phyloP scores from a whole-genome alignment of 1,139 yeast species.

The Blastobotrys aristatus region DNA sequence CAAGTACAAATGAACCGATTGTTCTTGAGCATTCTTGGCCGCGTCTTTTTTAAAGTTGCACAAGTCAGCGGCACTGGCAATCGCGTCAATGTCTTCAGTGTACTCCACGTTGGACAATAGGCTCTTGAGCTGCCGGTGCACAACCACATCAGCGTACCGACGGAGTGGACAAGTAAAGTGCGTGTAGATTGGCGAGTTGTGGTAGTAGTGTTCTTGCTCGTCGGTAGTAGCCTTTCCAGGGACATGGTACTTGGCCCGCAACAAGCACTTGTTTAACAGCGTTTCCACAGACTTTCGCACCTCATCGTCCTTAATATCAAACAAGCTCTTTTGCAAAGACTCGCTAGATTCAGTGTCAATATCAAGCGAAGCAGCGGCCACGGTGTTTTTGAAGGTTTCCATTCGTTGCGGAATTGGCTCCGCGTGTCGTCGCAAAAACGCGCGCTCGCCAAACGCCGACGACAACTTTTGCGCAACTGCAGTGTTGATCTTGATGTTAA shows the following conservation, averaged over 20 bases:
- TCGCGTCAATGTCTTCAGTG: slow-evolving; percentile 59
- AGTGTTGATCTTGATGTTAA: slow-evolving; percentile 73
- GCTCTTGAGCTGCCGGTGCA: slow-evolving; percentile 82
- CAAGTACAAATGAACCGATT: slow-evolving; percentile 79
- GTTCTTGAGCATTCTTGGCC: slow-evolving; percentile 90
- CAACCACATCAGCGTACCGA: slow-evolving; percentile 87
- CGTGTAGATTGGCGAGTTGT: slow-evolving; percentile 79
- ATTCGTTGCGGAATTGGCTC: slow-evolving; percentile 79
- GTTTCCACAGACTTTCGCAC: slow-evolving; percentile 76
- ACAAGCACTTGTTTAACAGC: slow-evolving; percentile 72
- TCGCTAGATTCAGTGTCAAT: slow-evolving; percentile 75
- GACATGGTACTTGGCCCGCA: slow-evolving; percentile 78
- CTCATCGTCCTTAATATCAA: slow-evolving; percentile 56
- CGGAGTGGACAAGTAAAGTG: slow-evolving; percentile 92
- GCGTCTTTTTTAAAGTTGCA: slow-evolving; percentile 95
- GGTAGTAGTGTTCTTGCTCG: slow-evolving; percentile 65
- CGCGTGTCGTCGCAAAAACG: slow-evolving; percentile 83
- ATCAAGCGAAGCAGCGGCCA: slow-evolving; percentile 51
- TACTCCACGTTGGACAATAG: slow-evolving; percentile 45
- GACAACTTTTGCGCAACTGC: slow-evolving; percentile 81
- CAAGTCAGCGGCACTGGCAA: slow-evolving; percentile 81
- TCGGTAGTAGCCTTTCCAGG: slow-evolving; percentile 71
- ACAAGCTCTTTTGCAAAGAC: slow-evolving; percentile 65
- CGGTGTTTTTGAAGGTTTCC: slow-evolving; percentile 71
- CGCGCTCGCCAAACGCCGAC: slow-evolving; percentile 70